Evolutionary conservation across 345 rosid species (phyloP), one percentile per base, ranked within the genome.

Genomic region (Corchorus capsularis): DNA sequence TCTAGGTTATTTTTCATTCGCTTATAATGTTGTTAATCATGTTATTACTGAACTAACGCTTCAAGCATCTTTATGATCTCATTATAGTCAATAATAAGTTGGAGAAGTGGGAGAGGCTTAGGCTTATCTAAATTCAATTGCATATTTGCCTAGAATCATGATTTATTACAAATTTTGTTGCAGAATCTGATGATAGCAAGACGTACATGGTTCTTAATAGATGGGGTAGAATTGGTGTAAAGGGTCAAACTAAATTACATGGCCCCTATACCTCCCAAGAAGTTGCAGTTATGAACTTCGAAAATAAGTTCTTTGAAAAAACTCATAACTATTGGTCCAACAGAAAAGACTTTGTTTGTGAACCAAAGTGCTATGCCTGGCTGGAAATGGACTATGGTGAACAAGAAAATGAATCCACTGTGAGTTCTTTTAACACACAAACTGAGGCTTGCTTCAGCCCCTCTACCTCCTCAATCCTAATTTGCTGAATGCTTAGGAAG

Each of bases 151-250:
- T 55, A 17, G 60, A 63, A 20, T 61, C 14, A 53, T 54, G 49
- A 32, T 50, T 55, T 60, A 3, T 35, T 17, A 39, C 41, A 52
- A 61, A 52, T 64, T 50, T 84, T 3, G 74, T 68, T 73, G 81
- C 93, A 94, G 98, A 90, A 79, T 91, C 97, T 62, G 94, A 93
- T 85, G 87, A 64, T 45, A 83, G 86, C 39, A 87, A 89, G 53
- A 71, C 86, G 75, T 94, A 86, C 82, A 83, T 87, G 83, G 91
- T 91, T 57, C 88, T 87, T 80, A 78, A 65, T 63, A 91, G 94
- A 86, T 94, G 98, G 98, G 97, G 98, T 19, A 89, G 98, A 84
- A 97, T 93, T 79, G 97, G 98, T 59, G 82, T 87, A 20, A 90
- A 86, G 85, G 98, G 97, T 77, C 98, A 89, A 83, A 88, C 83